phyloP scores from a whole-genome alignment of 2,329 filamentous ascomycete species.

The Hypocrella siamensis region DNA sequence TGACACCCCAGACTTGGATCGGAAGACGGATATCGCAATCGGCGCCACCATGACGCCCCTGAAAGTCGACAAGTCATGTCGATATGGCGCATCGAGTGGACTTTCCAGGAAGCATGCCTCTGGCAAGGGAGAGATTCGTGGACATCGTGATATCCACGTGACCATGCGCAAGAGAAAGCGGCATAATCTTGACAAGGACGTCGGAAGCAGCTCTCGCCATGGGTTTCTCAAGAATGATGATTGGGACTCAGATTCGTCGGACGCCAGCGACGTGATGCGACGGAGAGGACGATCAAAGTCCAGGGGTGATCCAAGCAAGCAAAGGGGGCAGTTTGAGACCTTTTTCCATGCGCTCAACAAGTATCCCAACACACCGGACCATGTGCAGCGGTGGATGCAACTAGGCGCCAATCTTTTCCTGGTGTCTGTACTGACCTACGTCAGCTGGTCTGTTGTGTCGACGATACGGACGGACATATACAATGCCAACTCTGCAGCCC shows the following conservation, averaged over 20 bases:
- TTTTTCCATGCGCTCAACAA: slow-evolving; percentile 37
- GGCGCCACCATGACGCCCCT: slow-evolving; percentile 27
- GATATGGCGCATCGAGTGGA: slow-evolving; percentile 23
- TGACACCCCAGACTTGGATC: slow-evolving; percentile 36
- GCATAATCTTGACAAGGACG: slow-evolving; percentile 33
- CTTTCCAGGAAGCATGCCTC: slow-evolving; percentile 26
- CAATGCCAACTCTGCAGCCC: slow-evolving; percentile 52
- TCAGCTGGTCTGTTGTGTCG: slow-evolving; percentile 52
- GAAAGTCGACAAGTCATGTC: slow-evolving; percentile 28
- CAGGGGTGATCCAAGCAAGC: slow-evolving; percentile 9
- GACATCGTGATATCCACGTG: slow-evolving; percentile 21
- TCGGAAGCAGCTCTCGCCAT: slow-evolving; percentile 31
- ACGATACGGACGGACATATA: slow-evolving; percentile 63
- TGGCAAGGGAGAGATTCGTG: slow-evolving; percentile 50
- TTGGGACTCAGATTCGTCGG: slow-evolving; percentile 35
- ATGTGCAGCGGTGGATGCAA: slow-evolving; percentile 43
- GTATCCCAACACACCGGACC: slow-evolving; percentile 42
- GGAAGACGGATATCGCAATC: slow-evolving; percentile 26
- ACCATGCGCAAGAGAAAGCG: slow-evolving; percentile 37
- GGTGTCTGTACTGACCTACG: slow-evolving; percentile 40
- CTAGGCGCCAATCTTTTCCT: slow-evolving; percentile 49
- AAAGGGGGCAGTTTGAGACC: slow-evolving; percentile 19
- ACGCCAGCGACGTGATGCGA: slow-evolving; percentile 14
- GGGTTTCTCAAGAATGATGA: slow-evolving; percentile 25
- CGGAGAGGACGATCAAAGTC: slow-evolving; percentile 9